phyloP scores from a whole-genome alignment of 2,329 filamentous ascomycete species.

The Paraconiothyrium brasiliense region DNA sequence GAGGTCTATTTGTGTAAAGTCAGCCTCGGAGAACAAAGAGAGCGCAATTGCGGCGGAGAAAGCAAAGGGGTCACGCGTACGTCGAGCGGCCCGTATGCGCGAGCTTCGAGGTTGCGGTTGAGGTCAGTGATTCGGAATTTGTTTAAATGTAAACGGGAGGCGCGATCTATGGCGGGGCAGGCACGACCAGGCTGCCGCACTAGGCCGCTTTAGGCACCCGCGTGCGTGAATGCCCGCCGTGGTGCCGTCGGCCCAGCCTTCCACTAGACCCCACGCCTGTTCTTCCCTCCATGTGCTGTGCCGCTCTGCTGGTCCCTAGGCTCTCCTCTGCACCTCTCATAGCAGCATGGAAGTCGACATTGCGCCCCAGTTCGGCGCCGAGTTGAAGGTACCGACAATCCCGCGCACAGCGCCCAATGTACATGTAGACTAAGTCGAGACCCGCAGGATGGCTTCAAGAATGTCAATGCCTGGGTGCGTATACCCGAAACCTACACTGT shows the following conservation, averaged over 20 bases:
- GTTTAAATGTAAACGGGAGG: neutral
- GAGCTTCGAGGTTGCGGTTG: neutral
- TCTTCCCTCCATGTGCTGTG: constrained; percentile 37
- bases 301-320: constrained; percentile 32
- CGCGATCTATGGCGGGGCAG: constrained; percentile 5
- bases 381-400: constrained; percentile 78
- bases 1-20: neutral
- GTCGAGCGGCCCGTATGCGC: neutral
- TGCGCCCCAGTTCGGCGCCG: constrained; percentile 87
- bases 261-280: constrained; percentile 27
- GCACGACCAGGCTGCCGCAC: constrained; percentile 4
- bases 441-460: constrained; percentile 90
- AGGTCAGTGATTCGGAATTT: constrained; percentile 4
- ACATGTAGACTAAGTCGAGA: constrained; percentile 36
- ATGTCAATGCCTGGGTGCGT: constrained; percentile 85
- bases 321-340: constrained; percentile 23
- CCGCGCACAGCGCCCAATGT: constrained; percentile 27
- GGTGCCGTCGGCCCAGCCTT: constrained; percentile 34
- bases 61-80: neutral
- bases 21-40: neutral
- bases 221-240: constrained; percentile 29
- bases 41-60: neutral
- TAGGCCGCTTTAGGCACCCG: constrained; percentile 13
- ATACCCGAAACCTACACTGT: constrained; percentile 18
- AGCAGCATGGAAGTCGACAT: constrained; percentile 80